phyloP scores from a whole-genome alignment of 2,329 filamentous ascomycete species.

The Zopfia rhizophila region DNA sequence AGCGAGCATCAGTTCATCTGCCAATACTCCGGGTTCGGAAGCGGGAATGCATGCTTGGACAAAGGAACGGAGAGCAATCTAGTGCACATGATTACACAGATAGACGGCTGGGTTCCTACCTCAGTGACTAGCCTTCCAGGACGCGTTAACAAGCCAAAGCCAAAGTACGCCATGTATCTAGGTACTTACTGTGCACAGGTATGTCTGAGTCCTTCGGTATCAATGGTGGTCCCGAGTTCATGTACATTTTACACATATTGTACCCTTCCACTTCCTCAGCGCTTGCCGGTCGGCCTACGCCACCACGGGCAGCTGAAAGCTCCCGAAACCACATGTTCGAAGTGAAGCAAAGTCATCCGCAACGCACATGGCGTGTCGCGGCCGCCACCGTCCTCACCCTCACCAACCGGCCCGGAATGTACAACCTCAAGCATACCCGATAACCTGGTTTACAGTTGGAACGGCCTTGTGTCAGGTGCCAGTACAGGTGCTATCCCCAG shows the following conservation, averaged over 20 bases:
- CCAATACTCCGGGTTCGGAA: too few relatives aligned
- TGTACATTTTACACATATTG: constrained; percentile 7
- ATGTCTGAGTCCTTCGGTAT: too few relatives aligned
- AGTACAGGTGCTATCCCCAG: constrained; percentile 37
- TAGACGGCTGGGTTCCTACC: constrained; percentile 23
- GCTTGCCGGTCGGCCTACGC: constrained; percentile 4
- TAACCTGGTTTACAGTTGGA: constrained; percentile 44
- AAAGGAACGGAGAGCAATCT: constrained; percentile 6
- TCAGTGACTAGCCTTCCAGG: background rate
- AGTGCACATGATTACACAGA: constrained; percentile 37
- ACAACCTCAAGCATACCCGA: constrained; percentile 42
- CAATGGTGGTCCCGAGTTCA: constrained; percentile 1
- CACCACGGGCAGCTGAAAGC: constrained; percentile 8
- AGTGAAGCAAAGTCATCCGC: constrained; percentile 23
- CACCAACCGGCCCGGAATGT: constrained; percentile 33
- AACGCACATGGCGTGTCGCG: constrained; percentile 40
- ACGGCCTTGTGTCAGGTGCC: constrained; percentile 46
- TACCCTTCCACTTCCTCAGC: background rate
- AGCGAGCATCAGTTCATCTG: too few relatives aligned
- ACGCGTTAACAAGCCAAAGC: too few relatives aligned
- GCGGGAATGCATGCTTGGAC: background rate
- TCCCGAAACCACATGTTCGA: constrained; percentile 19
- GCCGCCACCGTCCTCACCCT: constrained; percentile 18
- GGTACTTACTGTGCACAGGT: background rate
- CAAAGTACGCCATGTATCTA: too few relatives aligned